Evolutionary conservation across 2,329 filamentous ascomycete species (phyloP).

Genomic region (Fusarium napiforme): DNA sequence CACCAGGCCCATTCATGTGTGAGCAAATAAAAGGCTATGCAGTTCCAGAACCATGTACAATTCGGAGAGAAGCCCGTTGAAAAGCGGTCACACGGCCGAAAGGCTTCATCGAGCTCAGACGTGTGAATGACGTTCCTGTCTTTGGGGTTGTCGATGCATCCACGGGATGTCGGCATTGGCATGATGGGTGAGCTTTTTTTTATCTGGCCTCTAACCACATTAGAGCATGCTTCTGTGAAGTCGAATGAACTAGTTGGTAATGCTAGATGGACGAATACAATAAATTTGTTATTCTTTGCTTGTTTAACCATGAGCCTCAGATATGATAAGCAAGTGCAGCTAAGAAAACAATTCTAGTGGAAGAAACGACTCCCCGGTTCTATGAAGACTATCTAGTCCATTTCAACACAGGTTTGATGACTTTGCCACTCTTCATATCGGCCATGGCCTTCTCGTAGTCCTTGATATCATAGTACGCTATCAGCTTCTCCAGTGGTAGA

Average conservation of each 20-base stretch:
- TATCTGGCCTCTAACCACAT: too few relatives aligned
- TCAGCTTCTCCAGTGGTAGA: slow-evolving; percentile 1
- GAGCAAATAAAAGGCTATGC: background rate
- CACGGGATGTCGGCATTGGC: background rate
- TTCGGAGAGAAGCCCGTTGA: background rate
- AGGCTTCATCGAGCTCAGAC: background rate
- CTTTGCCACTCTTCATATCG: background rate
- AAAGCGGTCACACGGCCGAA: background rate
- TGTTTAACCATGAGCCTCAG: fast-evolving
- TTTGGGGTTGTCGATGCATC: too few relatives aligned
- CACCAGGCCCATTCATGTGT: too few relatives aligned
- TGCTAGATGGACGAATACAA: fast-evolving
- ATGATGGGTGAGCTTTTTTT: background rate
- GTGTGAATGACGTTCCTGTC: background rate
- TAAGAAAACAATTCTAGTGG: background rate
- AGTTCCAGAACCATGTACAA: background rate
- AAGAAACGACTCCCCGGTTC: too few relatives aligned
- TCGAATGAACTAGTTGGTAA: fast-evolving
- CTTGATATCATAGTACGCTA: background rate
- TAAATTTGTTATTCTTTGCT: fast-evolving
- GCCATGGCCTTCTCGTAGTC: background rate
- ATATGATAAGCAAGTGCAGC: fast-evolving
- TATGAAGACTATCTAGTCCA: background rate
- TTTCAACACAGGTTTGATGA: background rate
- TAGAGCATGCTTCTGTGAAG: background rate